Percentiles rank a stretch among this genome's conserved stretches.
Conservation (phyloP, 768 basidiomycete genomes). For the Chalciporus chontae region DNA sequence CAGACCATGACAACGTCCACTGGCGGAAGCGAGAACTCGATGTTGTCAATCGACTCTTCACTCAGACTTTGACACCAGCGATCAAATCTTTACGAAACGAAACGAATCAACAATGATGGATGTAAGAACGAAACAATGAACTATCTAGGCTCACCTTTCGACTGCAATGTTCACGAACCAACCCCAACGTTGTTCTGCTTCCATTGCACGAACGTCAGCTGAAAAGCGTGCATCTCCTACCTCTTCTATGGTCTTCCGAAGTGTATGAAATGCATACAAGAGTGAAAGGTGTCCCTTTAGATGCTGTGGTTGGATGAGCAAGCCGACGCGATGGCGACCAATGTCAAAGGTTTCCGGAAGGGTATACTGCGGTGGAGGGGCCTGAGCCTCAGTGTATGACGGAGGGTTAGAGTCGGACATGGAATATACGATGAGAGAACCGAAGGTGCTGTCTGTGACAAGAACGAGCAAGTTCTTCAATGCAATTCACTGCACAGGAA, state of each 20-base stretch:
- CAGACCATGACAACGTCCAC: conserved; percentile 41
- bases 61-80: conserved; percentile 29
- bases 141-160: conserved; percentile 27
- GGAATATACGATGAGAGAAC: no score
- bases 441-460: no score
- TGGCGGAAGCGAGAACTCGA: conserved; percentile 27
- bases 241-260: conserved; percentile 25
- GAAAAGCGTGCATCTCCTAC: conserved; percentile 14
- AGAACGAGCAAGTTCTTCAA: no score
- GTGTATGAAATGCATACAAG: conserved; percentile 25
- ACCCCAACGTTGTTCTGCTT: conserved; percentile 31
- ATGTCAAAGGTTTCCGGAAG: conserved; percentile 17
- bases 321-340: not conserved
- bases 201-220: conserved; percentile 8
- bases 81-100: conserved; percentile 32
- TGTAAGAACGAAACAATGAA: no score
- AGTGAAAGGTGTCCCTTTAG: conserved; percentile 31
- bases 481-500: no score
- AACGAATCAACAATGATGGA: not conserved
- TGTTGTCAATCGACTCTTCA: not conserved
- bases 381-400: not conserved
- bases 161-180: conserved; percentile 40
- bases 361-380: conserved; percentile 8
- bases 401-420: no score
- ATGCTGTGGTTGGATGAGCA: conserved; percentile 23